Conservation (phyloP, 805 yeast genomes). For the Cyberlindnera subsufficiens region DNA sequence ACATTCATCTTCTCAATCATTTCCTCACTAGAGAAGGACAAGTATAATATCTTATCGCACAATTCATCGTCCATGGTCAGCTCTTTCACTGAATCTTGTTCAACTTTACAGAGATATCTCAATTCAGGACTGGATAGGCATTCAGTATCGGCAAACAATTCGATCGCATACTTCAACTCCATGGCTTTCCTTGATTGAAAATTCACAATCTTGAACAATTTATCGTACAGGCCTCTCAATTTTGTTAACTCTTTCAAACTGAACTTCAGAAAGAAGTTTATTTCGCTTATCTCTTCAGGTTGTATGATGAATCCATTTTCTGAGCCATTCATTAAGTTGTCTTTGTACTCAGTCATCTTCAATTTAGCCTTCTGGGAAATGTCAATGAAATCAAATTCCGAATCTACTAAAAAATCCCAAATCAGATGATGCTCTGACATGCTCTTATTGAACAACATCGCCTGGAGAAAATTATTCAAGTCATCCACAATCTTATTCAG, state of each 20-base stretch:
- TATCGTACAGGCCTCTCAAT: constrained; percentile 26
- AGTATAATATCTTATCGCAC: constrained; percentile 13
- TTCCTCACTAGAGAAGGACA: constrained; percentile 19
- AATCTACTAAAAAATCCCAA: constrained; percentile 36
- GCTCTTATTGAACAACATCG: constrained; percentile 34
- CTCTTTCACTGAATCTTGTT: constrained; percentile 18
- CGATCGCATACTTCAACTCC: constrained; percentile 16
- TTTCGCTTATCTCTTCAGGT: constrained; percentile 37
- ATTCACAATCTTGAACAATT: constrained; percentile 31
- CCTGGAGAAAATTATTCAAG: constrained; percentile 42
- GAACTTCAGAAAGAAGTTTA: constrained; percentile 42
- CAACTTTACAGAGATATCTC: constrained; percentile 9
- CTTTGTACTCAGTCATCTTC: constrained; percentile 21
- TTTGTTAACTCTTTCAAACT: constrained; percentile 37
- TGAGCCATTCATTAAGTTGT: constrained; percentile 13
- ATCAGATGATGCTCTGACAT: constrained; percentile 31
- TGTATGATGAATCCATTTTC: constrained; percentile 17
- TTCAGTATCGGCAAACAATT: constrained; percentile 4
- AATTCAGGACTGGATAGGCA: constrained; percentile 12
- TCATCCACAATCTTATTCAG: constrained; percentile 41
- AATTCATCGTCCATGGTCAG: constrained; percentile 12
- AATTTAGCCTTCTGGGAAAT: constrained; percentile 28
- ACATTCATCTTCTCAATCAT: constrained; percentile 27
- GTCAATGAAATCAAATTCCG: constrained; percentile 27
- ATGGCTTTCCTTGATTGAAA: constrained; percentile 20